These are phyloP conservation scores for Neurospora tetrasperma DNA, from an alignment of 495 filamentous ascomycete genomes.

Conservation along the genomic window DNA sequence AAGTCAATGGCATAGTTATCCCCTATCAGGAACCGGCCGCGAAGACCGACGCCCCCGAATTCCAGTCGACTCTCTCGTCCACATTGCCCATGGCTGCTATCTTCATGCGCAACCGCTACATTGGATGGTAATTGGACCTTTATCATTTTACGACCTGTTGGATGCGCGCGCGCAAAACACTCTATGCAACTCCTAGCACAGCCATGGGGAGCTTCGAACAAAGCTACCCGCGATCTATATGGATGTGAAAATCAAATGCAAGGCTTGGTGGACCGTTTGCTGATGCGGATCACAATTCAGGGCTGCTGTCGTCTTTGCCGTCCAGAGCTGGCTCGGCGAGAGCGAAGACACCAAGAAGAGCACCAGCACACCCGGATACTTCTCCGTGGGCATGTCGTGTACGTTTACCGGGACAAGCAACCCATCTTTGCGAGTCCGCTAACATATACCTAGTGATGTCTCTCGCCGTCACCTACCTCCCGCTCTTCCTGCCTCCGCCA, in stretches of 20 bases:
- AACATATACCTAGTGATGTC: constrained; percentile 55
- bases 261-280: not conserved
- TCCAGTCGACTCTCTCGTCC: constrained; percentile 60
- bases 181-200: not conserved
- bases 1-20: constrained; percentile 30
- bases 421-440: constrained; percentile 7
- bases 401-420: constrained; percentile 27
- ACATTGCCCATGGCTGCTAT: constrained; percentile 92
- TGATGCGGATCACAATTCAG: constrained; percentile 29
- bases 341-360: constrained; percentile 62
- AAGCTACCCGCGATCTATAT: not conserved
- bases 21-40: constrained; percentile 38
- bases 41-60: constrained; percentile 37
- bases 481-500: constrained; percentile 65
- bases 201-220: not conserved
- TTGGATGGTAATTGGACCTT: constrained; percentile 59
- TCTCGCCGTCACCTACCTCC: constrained; percentile 71
- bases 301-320: constrained; percentile 71
- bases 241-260: not conserved
- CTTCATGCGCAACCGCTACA: constrained; percentile 81
- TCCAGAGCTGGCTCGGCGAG: constrained; percentile 82
- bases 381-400: constrained; percentile 80
- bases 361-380: constrained; percentile 64
- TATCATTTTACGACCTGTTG: not conserved
- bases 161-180: not conserved